Conservation (phyloP, 768 basidiomycete genomes). For the Asterophora parasitica region DNA sequence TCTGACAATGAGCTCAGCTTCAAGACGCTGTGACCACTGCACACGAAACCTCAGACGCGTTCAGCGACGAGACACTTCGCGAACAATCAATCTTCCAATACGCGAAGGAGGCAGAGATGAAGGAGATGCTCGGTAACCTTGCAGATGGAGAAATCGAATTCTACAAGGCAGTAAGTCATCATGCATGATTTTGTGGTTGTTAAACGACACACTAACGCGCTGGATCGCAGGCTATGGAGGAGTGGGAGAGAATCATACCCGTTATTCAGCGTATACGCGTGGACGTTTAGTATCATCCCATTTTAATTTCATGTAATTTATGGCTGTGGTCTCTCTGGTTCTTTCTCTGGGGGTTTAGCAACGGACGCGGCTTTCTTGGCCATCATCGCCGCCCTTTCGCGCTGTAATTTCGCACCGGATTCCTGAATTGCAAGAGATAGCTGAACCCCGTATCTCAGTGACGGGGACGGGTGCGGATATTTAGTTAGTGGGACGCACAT, state of each 20-base stretch:
- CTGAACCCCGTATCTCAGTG: constrained; percentile 29
- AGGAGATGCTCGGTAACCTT: constrained; percentile 83
- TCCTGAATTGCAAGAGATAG: constrained; percentile 77
- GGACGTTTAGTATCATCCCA: constrained; percentile 10
- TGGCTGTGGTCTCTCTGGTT: background rate
- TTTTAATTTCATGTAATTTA: constrained; percentile 7
- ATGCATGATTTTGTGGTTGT: background rate
- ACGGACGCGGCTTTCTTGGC: constrained; percentile 4
- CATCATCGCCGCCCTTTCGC: constrained; percentile 24
- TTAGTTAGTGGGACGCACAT: constrained; percentile 39
- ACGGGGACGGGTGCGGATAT: background rate
- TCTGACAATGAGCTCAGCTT: constrained; percentile 44
- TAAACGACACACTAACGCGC: background rate
- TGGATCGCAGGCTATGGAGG: constrained; percentile 76
- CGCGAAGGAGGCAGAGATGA: constrained; percentile 94
- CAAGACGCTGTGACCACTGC: constrained; percentile 95
- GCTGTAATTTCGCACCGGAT: constrained; percentile 61
- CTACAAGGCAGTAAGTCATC: constrained; percentile 59
- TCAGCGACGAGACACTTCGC: constrained; percentile 89
- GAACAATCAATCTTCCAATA: constrained; percentile 90
- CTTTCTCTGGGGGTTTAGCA: background rate
- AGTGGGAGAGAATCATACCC: constrained; percentile 95
- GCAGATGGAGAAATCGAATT: constrained; percentile 96
- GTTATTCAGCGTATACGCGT: constrained; percentile 91
- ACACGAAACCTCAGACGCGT: constrained; percentile 93